Evolutionary conservation across 2,329 filamentous ascomycete genomes (phyloP).

Genomic region (Calonectria hongkongensis): DNA sequence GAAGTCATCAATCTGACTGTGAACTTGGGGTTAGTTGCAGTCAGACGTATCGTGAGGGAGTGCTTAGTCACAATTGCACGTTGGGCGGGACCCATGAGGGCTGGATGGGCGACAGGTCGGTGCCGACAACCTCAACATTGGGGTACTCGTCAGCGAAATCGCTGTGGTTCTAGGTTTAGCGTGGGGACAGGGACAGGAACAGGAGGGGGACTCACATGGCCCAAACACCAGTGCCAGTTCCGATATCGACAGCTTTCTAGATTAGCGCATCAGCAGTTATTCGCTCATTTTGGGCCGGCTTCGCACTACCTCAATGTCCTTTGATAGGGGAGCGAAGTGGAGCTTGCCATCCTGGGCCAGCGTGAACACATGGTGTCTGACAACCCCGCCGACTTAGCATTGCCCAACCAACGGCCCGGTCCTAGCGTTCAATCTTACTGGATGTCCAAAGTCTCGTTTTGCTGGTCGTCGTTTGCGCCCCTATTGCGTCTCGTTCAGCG

Average conservation of each 20-base stretch:
- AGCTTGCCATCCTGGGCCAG: conserved; percentile 39
- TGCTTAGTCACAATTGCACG: conserved; percentile 35
- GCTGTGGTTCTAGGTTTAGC: conserved; percentile 57
- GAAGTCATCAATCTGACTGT: conserved; percentile 73
- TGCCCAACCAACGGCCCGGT: not conserved
- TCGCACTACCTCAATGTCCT: conserved; percentile 36
- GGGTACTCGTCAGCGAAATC: conserved; percentile 67
- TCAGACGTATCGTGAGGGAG: too few species aligned
- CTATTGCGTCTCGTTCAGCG: conserved; percentile 24
- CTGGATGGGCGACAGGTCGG: conserved; percentile 75
- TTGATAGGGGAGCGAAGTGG: conserved; percentile 38
- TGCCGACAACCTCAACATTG: conserved; percentile 64
- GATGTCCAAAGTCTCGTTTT: conserved; percentile 44
- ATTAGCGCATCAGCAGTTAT: not conserved
- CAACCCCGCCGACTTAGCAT: conserved; percentile 22
- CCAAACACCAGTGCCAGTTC: conserved; percentile 48
- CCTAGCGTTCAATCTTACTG: conserved; percentile 31
- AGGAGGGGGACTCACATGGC: conserved; percentile 37
- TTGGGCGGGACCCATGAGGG: conserved; percentile 63
- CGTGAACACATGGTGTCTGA: conserved; percentile 42
- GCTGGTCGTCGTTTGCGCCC: conserved; percentile 41
- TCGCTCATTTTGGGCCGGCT: not conserved
- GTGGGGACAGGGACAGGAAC: too few species aligned
- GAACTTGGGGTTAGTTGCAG: not conserved
- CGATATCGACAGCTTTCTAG: conserved; percentile 44